These are phyloP conservation scores for Endotrypanum monterogeii DNA, from an alignment of 208 protist genomes.

Conservation along the genomic window DNA sequence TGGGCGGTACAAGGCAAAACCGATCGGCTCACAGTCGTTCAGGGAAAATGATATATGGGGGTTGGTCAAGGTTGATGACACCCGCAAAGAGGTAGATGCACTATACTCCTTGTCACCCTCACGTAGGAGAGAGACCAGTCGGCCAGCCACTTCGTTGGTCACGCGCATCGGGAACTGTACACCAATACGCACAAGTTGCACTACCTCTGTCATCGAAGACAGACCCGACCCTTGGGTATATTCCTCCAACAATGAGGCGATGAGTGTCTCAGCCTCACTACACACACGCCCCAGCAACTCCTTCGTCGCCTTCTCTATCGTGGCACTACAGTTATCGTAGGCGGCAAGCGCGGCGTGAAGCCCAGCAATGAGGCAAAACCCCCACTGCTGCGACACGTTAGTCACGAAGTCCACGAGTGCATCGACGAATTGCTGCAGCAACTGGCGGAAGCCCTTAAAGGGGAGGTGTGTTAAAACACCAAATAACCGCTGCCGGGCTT, in stretches of 20 bases:
- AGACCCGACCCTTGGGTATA: conserved; percentile 19
- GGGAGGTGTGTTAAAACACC: conserved; percentile 18
- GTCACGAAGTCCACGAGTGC: conserved; percentile 47
- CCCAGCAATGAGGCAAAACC: conserved; percentile 44
- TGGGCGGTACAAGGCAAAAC: conserved; percentile 29
- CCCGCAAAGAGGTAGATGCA: background rate
- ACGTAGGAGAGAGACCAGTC: conserved; percentile 23
- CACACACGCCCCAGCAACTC: conserved; percentile 28
- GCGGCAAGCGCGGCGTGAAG: conserved; percentile 20
- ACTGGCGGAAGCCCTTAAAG: conserved; percentile 41
- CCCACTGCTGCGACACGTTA: conserved; percentile 56
- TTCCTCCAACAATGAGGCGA: conserved; percentile 36
- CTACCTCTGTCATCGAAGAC: conserved; percentile 29
- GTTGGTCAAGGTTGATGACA: background rate
- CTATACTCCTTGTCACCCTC: background rate
- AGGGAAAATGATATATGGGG: background rate
- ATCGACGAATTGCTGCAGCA: conserved; percentile 49
- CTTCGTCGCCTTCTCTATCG: conserved; percentile 27
- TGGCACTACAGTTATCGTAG: conserved; percentile 19
- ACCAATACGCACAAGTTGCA: conserved; percentile 38
- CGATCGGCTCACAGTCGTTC: conserved; percentile 7
- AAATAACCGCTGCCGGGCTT: conserved; percentile 24
- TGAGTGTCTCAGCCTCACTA: conserved; percentile 37
- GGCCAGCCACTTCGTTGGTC: conserved; percentile 21
- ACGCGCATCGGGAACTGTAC: conserved; percentile 31